Evolutionary conservation across 495 filamentous ascomycete species (phyloP).

Genomic region (Chaetomium cochliodes): DNA sequence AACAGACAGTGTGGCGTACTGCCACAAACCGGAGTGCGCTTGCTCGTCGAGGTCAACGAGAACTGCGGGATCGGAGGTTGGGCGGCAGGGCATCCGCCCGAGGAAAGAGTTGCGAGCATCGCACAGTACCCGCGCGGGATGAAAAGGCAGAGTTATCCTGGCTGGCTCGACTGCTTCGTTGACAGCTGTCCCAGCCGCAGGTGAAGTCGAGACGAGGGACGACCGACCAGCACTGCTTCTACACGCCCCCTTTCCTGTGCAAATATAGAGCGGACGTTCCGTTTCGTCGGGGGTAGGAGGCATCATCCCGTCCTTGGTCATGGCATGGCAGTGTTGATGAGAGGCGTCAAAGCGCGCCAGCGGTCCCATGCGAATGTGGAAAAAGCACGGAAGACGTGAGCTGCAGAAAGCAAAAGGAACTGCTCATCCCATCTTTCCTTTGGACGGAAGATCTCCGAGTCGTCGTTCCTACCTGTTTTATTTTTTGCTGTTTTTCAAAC

Average conservation of each 20-base stretch:
- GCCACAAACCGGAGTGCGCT: neutral
- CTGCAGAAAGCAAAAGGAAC: neutral
- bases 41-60: neutral
- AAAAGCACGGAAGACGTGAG: neutral
- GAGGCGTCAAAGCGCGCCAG: neutral
- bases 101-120: neutral
- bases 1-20: neutral
- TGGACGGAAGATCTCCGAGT: neutral
- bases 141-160: neutral
- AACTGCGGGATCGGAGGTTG: neutral
- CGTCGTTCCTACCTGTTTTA: neutral
- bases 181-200: constrained; percentile 6
- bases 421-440: neutral
- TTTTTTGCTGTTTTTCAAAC: neutral
- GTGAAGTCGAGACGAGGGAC: neutral
- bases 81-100: neutral
- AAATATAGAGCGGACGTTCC: neutral
- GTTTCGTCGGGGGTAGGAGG: neutral
- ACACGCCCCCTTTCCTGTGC: neutral
- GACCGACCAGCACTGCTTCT: neutral
- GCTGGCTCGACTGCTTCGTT: constrained; percentile 8
- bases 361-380: neutral
- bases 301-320: neutral
- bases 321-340: neutral
- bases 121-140: neutral